Base-by-base conservation (phyloP, 1,284 basidiomycete species). In the Melampsora americana region DNA sequence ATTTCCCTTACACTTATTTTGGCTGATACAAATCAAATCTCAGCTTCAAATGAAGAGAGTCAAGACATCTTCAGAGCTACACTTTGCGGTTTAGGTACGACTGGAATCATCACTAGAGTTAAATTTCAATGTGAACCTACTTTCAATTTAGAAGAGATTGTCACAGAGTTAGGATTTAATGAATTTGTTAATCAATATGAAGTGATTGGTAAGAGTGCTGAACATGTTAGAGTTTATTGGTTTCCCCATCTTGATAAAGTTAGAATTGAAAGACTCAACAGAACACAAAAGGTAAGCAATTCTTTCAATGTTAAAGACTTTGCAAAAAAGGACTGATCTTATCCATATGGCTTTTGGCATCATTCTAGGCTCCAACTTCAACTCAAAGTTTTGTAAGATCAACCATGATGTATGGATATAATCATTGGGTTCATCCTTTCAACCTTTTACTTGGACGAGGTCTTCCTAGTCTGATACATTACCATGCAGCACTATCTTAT, bases 211-310 rank as follows among this genome's bases (percentile, higher is more conserved):
- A 87, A 90, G 78, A 78, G 83, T 65, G 89, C 91, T 0, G 88
- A 98, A 83, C 93, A 97, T 82, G 91, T 92, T 30, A 87, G 93
- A n/a, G 86, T 94, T 39, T 95, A 92, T 91, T 99, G 95, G 94
- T 96, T 90, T 84, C 93, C 95, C 1, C 89, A 91, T 77, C 88
- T 89, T 23, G 88, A 79, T 83, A 80, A 75, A 79, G 82, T 68
- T 80, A 82, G 77, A 78, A 79, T 20, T 81, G 82, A 77, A 81
- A 82, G 77, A 83, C 81, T 23, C 26, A 70, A 70, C 42, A 56
- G 69, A 77, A 81, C 79, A 7, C 42, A 32, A 18, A 70, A 70
- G n/a, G 69, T 70, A 30, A 44, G 32, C 30, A 18, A 26, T 23
- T 70, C 60, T 14, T 70, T 70, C 56, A 44, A 48, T 50, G 6